Base-by-base conservation (phyloP, 805 yeast genomes). In the Lachancea thermotolerans region DNA sequence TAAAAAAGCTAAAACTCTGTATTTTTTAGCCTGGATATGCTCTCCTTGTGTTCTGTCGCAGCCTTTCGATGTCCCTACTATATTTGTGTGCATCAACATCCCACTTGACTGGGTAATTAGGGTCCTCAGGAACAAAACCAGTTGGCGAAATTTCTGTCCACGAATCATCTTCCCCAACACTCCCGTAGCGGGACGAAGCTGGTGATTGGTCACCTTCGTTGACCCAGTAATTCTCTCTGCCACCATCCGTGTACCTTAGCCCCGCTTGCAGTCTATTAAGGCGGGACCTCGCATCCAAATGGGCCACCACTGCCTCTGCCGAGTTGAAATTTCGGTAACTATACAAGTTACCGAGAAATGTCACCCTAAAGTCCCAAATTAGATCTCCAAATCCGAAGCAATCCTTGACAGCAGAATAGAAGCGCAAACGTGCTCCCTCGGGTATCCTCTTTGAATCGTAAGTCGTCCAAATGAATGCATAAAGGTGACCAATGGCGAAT, bases 401-500 rank as follows among this genome's bases (percentile, higher is more conserved):
- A 58, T 93, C 99, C 44, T 79, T 72, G 1, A 88, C 45, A 0
- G 98, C 96, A 48, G 75, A 72, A 36, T 49, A 55, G 10, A 81
- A 71, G 18, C 77, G 69, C 42, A 90, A 56, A 37, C 96, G 68
- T 0, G 80, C 83, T 35, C 87, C 82, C 29, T 81, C 82, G 0
- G 93, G 89, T 41, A 84, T 66, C 10, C 66, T 67, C 9, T 74
- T 61, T 2, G 78, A 70, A 2, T 81, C 76, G 60, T 83, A 93
- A 35, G 87, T 93, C 2, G 68, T 66, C 65, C 83, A 85, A 5
- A 88, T 79, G 62, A 93, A 93, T 0, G 98, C 88, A 38, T 72
- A 60, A 82, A 89, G 81, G 66, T 93, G 98, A n/a, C 93, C 82
- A 18, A 84, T 64, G 0, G 98, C 88, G 69, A 93, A 91, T 2